These are phyloP conservation scores for Cornus kousa DNA, from an alignment of 148 eudicot genomes.

Conservation along the genomic window DNA sequence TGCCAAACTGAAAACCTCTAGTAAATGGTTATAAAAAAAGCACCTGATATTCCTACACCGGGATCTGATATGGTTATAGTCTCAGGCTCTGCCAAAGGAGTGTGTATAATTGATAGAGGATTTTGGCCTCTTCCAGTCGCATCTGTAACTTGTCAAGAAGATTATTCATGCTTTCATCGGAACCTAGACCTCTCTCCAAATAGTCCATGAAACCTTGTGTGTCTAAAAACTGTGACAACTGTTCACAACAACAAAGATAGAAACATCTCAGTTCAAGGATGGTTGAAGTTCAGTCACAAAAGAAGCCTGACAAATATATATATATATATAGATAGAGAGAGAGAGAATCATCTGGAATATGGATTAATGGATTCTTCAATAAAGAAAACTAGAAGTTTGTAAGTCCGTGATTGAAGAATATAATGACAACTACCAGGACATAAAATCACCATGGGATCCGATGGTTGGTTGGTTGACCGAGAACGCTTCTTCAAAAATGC, in stretches of 20 bases:
- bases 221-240: conserved; percentile 87
- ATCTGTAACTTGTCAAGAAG: conserved; percentile 99
- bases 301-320: not conserved
- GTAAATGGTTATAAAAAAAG: no score
- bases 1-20: no score
- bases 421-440: not conserved
- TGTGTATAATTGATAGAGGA: conserved; percentile 78
- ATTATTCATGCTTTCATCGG: conserved; percentile 61
- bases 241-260: conserved; percentile 24
- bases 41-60: conserved; percentile 61
- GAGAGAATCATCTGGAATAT: not conserved
- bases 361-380: not conserved
- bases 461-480: conserved; percentile 84
- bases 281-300: not conserved
- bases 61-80: conserved; percentile 81
- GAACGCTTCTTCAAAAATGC: conserved; percentile 97
- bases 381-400: not conserved
- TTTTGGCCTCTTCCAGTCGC: conserved; percentile 96
- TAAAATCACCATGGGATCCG: conserved; percentile 75
- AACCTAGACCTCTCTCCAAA: conserved; percentile 86
- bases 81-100: conserved; percentile 63
- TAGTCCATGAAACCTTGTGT: conserved; percentile 96
- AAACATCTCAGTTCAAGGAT: conserved; percentile 10
- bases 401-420: not conserved
- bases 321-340: not conserved